Evolutionary conservation across 1,284 basidiomycete species (phyloP).

Genomic region (Sutorius eximius): DNA sequence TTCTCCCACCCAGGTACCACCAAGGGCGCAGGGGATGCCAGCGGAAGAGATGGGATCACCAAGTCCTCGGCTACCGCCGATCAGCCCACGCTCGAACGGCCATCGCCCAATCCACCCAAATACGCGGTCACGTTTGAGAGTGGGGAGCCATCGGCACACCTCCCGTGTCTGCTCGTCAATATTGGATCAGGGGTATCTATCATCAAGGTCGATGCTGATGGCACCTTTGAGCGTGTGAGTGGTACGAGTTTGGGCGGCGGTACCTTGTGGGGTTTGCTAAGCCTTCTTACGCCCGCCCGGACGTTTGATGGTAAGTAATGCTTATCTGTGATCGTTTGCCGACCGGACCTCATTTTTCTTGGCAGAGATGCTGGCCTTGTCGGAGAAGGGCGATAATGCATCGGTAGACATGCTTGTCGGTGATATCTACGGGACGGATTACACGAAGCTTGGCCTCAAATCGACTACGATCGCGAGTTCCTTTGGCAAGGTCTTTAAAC

Average conservation of each 20-base stretch:
- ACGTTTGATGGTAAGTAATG: constrained; percentile 85
- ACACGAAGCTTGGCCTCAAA: constrained; percentile 92
- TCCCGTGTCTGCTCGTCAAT: constrained; percentile 97
- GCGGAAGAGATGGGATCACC: constrained; percentile 3
- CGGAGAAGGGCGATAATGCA: constrained; percentile 91
- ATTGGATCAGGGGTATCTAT: constrained; percentile 98
- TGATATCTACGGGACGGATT: constrained; percentile 97
- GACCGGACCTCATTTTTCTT: constrained; percentile 11
- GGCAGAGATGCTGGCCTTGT: constrained; percentile 93
- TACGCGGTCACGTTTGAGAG: constrained; percentile 86
- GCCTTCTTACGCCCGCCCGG: constrained; percentile 91
- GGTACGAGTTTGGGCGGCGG: constrained; percentile 98
- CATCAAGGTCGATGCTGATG: constrained; percentile 95
- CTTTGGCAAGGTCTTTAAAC: constrained; percentile 98
- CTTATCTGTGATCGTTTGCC: constrained; percentile 8
- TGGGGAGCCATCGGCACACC: constrained; percentile 75
- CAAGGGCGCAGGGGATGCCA: constrained; percentile 13
- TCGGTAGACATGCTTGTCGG: constrained; percentile 98
- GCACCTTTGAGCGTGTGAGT: constrained; percentile 93
- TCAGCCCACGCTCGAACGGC: constrained; percentile 67
- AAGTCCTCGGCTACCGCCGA: constrained; percentile 11
- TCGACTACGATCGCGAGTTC: constrained; percentile 97
- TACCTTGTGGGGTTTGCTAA: constrained; percentile 97
- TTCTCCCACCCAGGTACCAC: constrained; percentile 63
- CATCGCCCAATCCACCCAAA: constrained; percentile 88